Percentiles rank a stretch among this genome's conserved stretches.
These are phyloP conservation scores for Aspergillus ellipticus DNA, from an alignment of 495 filamentous ascomycete genomes.

Conservation along the genomic window DNA sequence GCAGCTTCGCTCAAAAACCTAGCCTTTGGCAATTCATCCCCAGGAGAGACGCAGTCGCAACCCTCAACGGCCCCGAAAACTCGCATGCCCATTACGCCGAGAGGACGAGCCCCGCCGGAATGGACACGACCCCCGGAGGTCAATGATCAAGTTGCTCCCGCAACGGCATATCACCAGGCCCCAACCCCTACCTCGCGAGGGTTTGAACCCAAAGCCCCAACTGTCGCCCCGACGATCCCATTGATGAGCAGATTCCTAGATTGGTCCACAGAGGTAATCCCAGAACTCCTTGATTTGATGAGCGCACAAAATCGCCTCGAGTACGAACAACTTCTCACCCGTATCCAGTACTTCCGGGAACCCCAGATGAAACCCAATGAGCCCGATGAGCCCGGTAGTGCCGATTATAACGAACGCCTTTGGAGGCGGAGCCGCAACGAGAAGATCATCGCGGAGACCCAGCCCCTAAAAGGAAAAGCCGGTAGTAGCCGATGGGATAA, in stretches of 20 bases:
- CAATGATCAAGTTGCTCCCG: constrained; percentile 62
- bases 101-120: constrained; percentile 61
- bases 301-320: constrained; percentile 13
- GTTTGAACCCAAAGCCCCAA: constrained; percentile 59
- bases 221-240: constrained; percentile 60
- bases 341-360: constrained; percentile 81
- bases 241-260: constrained; percentile 81
- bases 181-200: constrained; percentile 70
- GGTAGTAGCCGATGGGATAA: constrained; percentile 81
- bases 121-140: constrained; percentile 76
- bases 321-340: constrained; percentile 30
- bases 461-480: constrained; percentile 85
- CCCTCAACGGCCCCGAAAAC: constrained; percentile 32
- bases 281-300: constrained; percentile 18
- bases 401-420: constrained; percentile 93
- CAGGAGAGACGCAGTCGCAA: constrained; percentile 28
- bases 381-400: constrained; percentile 90
- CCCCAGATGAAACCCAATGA: constrained; percentile 97
- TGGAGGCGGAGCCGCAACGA: constrained; percentile 95
- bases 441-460: constrained; percentile 82
- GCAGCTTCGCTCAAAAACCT: constrained; percentile 68
- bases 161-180: constrained; percentile 70
- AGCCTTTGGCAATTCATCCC: constrained; percentile 50
- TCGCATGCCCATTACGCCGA: constrained; percentile 46
- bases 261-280: constrained; percentile 81